phyloP scores from a whole-genome alignment of 495 filamentous ascomycete species.

The Lasiosphaeria miniovina region DNA sequence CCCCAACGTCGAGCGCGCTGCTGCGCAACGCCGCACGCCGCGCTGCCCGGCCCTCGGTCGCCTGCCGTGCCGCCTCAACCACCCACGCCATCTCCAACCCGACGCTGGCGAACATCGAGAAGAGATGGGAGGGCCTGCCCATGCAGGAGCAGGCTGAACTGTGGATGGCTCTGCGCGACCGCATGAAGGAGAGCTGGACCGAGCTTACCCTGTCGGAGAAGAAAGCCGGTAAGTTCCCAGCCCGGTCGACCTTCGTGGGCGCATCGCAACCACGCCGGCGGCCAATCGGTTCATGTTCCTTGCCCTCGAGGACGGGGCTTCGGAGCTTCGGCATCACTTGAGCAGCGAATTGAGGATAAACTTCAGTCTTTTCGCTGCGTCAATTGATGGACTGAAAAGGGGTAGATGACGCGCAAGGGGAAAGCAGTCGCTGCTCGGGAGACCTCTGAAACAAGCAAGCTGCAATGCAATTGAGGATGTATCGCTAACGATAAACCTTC shows the following conservation, averaged over 20 bases:
- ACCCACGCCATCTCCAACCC: constrained; percentile 96
- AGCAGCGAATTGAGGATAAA: constrained; percentile 4
- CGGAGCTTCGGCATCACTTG: constrained; percentile 1
- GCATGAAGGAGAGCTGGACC: constrained; percentile 96
- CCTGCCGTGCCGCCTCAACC: constrained; percentile 58
- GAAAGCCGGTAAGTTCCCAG: constrained; percentile 83
- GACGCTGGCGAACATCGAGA: constrained; percentile 95
- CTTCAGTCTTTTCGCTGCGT: constrained; percentile 9
- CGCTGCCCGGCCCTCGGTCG: constrained; percentile 42
- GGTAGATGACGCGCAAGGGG: constrained; percentile 4
- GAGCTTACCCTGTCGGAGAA: constrained; percentile 94
- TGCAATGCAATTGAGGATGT: too few species aligned
- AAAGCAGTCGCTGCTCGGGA: not conserved
- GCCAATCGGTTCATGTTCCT: not conserved
- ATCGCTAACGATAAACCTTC: not conserved
- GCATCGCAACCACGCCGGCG: not conserved
- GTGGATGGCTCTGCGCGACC: constrained; percentile 95
- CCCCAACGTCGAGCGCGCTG: constrained; percentile 30
- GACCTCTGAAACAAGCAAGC: too few species aligned
- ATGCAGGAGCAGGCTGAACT: constrained; percentile 98
- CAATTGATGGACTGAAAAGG: constrained; percentile 21
- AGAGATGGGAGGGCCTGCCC: constrained; percentile 96
- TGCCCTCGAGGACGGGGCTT: not conserved
- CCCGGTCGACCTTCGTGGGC: not conserved
- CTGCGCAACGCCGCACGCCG: constrained; percentile 41